Evolutionary conservation across 768 basidiomycete genomes (phyloP), one percentile per base, ranked within the genome.

Genomic region (Mrakia blollopis): DNA sequence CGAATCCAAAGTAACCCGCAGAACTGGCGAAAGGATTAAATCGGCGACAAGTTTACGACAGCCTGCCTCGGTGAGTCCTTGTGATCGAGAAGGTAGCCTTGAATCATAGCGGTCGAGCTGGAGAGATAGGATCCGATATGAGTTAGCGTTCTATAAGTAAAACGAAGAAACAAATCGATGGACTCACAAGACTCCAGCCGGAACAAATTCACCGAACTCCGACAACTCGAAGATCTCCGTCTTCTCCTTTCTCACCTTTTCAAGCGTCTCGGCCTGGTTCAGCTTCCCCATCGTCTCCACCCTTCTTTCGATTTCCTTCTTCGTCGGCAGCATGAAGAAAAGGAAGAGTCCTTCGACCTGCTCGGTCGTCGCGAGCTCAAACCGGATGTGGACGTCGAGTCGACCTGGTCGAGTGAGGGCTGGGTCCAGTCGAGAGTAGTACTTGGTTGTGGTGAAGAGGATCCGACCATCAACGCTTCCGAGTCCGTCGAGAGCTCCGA

Each of bases 401-500:
- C 92, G 89, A 32, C 92, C 92, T 1, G 91, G 90, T 57, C 92
- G 88, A 80, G 87, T 88, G 35, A 93, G 86, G 2, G 92, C 92
- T 1, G 90, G 86, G 79, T 92, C 92, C 32, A 93, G 88, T 2
- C 87, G 84, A 10, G 83, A 16, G 60, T 41, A 74, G 44, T 54
- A n/a, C 79, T 86, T 65, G 68, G 87, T 87, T 16, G 91, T 92
- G 6, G 91, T 91, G 73, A 91, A 91, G 10, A 91, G 85, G 41
- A 93, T 87, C 0, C 92, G 90, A 83, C 92, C 92, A 83, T 92
- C 91, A 80, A 90, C 89, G 1, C 91, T 91, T 4, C 87, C 89
- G 68, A 92, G 88, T 44, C 91, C 91, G 79, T 92, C 91, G 35
- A 92, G 86, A 28, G 90, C 89, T 72, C 91, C 91, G 8, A 92